Base-by-base conservation (phyloP, 129 eudicot genomes). In the Mikania micrantha region DNA sequence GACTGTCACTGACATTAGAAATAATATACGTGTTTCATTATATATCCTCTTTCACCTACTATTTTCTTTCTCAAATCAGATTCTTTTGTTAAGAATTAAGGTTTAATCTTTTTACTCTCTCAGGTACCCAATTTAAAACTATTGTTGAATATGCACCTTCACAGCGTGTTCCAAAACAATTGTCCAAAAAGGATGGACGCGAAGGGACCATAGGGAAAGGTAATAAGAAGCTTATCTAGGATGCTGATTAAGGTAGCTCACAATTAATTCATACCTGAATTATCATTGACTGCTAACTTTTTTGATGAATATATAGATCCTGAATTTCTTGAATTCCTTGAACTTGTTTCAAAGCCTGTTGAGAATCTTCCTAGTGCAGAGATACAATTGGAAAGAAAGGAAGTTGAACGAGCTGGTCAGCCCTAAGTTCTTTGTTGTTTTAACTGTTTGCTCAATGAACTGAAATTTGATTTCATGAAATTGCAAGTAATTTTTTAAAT, bases 291-390 rank as follows among this genome's bases (percentile, higher is more conserved):
- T 49, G 29, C 60, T 71, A 60, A 76, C 56, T 62, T 20, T 11
- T 10, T n/a, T 50, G 15, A 60, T 69, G 75, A 77, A 70, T 20
- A 4, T 85, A 74, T 78, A 91, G 96, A 91, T 87, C 97, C 93
- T 28, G 90, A 91, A 61, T 91, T 87, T 79, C 67, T 85, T 84
- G 96, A 91, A 83, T 91, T 91, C 71, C 93, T 91, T 22, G 95
- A 91, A 67, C 59, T 81, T 35, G 58, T 91, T 62, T 74, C 88
- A 40, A 91, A 91, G 86, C 97, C 97, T 39, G 93, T 87, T 4
- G 97, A 91, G 90, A 85, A 85, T 77, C 95, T 91, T 77, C 97
- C 96, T 15, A 91, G 97, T 73, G 97, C 97, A 66, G 97, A 91
- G 80, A 83, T 91, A 73, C 97, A 91, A 35, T 71, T 91, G 96